Percentiles rank a stretch among this genome's conserved stretches.
These are phyloP conservation scores for Papilionanthe hybrid DNA, from an alignment of 116 monocot genomes.

Conservation along the genomic window DNA sequence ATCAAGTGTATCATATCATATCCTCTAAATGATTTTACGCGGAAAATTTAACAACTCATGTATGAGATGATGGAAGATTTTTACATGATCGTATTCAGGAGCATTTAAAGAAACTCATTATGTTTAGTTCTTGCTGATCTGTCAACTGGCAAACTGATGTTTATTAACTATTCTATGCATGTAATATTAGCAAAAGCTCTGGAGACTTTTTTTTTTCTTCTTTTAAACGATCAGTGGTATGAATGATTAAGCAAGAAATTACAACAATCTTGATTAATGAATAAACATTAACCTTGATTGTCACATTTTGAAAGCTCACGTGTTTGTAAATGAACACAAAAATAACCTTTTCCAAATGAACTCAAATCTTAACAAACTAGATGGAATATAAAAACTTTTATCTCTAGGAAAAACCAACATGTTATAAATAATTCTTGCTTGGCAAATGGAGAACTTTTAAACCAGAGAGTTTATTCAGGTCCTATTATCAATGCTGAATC, in stretches of 20 bases:
- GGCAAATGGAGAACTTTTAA: neutral
- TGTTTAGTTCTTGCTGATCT: neutral
- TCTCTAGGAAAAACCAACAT: neutral
- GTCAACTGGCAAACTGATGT: neutral
- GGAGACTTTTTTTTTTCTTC: too few species aligned
- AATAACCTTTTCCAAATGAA: neutral
- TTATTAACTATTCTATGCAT: neutral
- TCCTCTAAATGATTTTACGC: neutral
- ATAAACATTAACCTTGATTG: slow-evolving; percentile 1
- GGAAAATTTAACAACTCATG: neutral
- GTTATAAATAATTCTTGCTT: too few species aligned
- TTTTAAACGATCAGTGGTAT: neutral
- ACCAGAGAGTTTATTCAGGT: neutral
- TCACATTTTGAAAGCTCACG: neutral
- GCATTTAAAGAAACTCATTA: neutral
- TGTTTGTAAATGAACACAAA: neutral
- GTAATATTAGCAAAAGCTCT: too few species aligned
- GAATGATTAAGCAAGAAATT: neutral
- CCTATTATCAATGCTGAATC: neutral
- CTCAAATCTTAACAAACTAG: neutral
- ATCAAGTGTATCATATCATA: neutral
- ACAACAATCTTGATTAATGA: neutral
- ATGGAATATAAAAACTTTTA: neutral
- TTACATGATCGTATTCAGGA: neutral
- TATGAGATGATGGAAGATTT: neutral